These are phyloP conservation scores for Brettanomyces naardenensis DNA, from an alignment of 805 yeast species.

Conservation along the genomic window DNA sequence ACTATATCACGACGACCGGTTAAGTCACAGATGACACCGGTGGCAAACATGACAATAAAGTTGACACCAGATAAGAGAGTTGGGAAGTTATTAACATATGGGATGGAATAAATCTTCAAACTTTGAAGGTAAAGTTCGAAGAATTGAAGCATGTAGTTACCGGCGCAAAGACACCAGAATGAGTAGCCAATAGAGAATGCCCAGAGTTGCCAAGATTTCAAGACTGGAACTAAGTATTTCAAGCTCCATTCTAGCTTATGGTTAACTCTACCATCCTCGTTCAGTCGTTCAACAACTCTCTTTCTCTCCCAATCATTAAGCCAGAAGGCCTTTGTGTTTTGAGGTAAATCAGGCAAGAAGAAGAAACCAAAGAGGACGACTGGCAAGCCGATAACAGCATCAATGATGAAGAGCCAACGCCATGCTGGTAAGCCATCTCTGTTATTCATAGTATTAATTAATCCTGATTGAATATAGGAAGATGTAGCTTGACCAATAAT, in stretches of 20 bases:
- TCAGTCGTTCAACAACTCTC: constrained; percentile 12
- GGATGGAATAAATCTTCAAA: constrained; percentile 36
- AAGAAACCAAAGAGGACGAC: constrained; percentile 15
- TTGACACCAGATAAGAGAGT: constrained; percentile 50
- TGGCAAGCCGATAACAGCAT: constrained; percentile 39
- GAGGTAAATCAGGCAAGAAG: constrained; percentile 54
- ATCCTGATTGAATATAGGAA: constrained; percentile 38
- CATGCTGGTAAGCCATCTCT: constrained; percentile 47
- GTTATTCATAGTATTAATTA: constrained; percentile 33
- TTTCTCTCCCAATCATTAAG: constrained; percentile 17
- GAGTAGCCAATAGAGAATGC: constrained; percentile 17
- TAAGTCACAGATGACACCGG: constrained; percentile 22
- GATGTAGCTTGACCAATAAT: constrained; percentile 35
- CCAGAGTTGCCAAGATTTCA: constrained; percentile 41
- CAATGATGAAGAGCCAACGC: constrained; percentile 62
- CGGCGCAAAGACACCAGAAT: constrained; percentile 21
- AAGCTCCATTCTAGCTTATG: constrained; percentile 21
- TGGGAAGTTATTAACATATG: constrained; percentile 43
- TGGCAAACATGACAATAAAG: constrained; percentile 34
- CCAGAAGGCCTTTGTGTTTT: constrained; percentile 14
- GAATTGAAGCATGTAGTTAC: constrained; percentile 20
- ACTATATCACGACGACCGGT: constrained; percentile 22
- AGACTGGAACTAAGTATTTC: constrained; percentile 32
- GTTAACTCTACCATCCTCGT: constrained; percentile 32
- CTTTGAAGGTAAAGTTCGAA: constrained; percentile 32